Evolutionary conservation across 2,329 filamentous ascomycete genomes (phyloP).

Genomic region (Colletotrichum somersetense): DNA sequence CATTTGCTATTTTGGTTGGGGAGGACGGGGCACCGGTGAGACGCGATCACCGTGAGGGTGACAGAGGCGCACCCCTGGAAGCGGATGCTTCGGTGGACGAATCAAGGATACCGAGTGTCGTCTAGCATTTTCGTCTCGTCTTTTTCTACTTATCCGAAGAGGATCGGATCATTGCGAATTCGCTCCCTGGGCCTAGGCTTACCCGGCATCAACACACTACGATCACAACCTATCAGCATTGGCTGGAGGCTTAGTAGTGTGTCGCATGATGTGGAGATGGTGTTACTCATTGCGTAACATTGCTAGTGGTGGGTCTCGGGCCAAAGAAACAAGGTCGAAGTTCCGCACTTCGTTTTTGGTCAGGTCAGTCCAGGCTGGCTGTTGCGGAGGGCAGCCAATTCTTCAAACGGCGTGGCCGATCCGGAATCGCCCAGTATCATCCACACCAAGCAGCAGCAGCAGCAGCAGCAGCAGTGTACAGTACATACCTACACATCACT

Average conservation of each 20-base stretch:
- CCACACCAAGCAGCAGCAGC: neutral
- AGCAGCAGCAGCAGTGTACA: neutral
- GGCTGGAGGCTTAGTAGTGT: conserved; percentile 10
- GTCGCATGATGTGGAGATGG: conserved; percentile 39
- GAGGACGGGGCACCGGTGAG: neutral
- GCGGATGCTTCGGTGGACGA: conserved; percentile 20
- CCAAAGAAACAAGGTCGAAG: conserved; percentile 20
- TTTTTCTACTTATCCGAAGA: neutral
- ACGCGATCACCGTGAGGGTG: neutral
- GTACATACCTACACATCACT: too few species aligned
- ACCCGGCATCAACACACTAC: conserved; percentile 12
- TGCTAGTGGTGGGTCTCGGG: conserved; percentile 36
- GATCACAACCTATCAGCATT: conserved; percentile 8
- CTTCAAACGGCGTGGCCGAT: conserved; percentile 35
- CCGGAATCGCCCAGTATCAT: conserved; percentile 33
- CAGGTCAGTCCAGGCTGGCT: neutral
- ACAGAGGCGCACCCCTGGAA: neutral
- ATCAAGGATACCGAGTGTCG: conserved; percentile 18
- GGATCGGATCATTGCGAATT: conserved; percentile 22
- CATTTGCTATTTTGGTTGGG: neutral
- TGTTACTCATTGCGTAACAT: conserved; percentile 32
- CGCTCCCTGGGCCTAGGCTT: conserved; percentile 19
- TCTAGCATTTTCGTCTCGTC: conserved; percentile 19
- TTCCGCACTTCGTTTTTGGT: conserved; percentile 8
- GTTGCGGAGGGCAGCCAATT: conserved; percentile 21